Base-by-base conservation (phyloP, 495 filamentous ascomycete species). In the Choiromyces venosus region DNA sequence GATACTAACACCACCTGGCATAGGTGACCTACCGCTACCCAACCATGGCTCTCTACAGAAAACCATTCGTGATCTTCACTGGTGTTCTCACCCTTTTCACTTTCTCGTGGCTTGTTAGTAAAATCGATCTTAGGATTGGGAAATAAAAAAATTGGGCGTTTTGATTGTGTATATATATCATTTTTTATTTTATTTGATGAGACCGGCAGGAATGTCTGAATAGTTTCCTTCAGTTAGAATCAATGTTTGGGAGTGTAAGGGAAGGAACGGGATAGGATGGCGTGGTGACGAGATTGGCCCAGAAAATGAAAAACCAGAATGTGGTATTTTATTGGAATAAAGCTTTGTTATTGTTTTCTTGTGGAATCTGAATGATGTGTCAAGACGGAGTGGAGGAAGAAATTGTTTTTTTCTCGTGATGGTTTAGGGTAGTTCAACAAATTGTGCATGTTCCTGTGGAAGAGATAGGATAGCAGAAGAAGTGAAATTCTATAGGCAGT, bases 11-110 rank as follows among this genome's bases (percentile, higher is more conserved):
- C 25, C 0, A 16, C 5, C 4, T 9, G 44, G 21, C 4, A 21
- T 44, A 84, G 85, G 82, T 97, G 38, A 91, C 91, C n/a, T 99
- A 99, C 81, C 91, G 94, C 71, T 91, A 93, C 80, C 88, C 94
- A 10, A 84, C 91, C 74, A 82, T 84, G 29, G 95, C 93, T 66
- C 87, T 85, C 64, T 87, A 96, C 70, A 88, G 93, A 78, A 99
- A 99, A 85, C 95, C 95, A 2, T 75, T 97, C 25, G 89, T 93
- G 37, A 86, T 99, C 66, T 91, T 95, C 72, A 85, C 85, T n/a
- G 91, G 91, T 73, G 77, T 92, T 70, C 78, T 94, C 73, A 83
- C 86, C n/a, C 81, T 96, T 14, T 97, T 97, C 84, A 85, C 88
- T 52, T 86, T 88, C 38, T 86, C 87, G 12, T 97, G 92, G 92